phyloP scores from a whole-genome alignment of 768 basidiomycete genomes.

The Termitomyces sp. region DNA sequence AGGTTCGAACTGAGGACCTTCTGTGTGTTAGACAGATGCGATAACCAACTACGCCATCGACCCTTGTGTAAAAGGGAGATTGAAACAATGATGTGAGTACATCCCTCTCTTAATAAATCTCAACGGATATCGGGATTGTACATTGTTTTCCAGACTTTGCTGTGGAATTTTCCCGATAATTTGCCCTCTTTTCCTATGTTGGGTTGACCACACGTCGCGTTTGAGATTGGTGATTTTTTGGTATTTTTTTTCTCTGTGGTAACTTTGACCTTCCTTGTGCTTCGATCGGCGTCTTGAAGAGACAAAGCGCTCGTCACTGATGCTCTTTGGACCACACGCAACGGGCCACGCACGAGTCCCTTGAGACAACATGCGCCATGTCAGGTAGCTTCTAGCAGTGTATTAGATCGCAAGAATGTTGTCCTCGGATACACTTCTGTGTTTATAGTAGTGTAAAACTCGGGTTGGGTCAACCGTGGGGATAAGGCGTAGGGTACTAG shows the following conservation, averaged over 20 bases:
- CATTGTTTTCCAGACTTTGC: neutral
- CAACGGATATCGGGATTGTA: neutral
- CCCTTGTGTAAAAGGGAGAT: too few species aligned
- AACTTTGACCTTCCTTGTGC: neutral
- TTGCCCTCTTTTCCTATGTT: neutral
- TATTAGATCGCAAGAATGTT: neutral
- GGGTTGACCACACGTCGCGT: neutral
- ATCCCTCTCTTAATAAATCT: too few species aligned
- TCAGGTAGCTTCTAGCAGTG: too few species aligned
- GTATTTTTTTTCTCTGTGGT: neutral
- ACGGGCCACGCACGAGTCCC: too few species aligned
- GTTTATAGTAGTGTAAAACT: neutral
- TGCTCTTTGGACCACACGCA: neutral
- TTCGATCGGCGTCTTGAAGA: neutral
- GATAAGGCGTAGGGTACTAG: neutral
- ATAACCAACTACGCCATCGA: constrained; percentile 85
- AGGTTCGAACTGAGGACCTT: constrained; percentile 30
- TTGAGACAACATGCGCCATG: too few species aligned
- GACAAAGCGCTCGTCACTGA: neutral
- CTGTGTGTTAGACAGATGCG: constrained; percentile 80
- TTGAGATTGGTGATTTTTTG: neutral
- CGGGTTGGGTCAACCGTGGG: neutral
- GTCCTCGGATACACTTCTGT: neutral
- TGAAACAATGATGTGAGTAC: too few species aligned
- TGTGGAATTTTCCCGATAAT: neutral